These are phyloP conservation scores for Capillidium heterosporum DNA, from an alignment of 371 early-diverging fungal genomes.

Conservation along the genomic window DNA sequence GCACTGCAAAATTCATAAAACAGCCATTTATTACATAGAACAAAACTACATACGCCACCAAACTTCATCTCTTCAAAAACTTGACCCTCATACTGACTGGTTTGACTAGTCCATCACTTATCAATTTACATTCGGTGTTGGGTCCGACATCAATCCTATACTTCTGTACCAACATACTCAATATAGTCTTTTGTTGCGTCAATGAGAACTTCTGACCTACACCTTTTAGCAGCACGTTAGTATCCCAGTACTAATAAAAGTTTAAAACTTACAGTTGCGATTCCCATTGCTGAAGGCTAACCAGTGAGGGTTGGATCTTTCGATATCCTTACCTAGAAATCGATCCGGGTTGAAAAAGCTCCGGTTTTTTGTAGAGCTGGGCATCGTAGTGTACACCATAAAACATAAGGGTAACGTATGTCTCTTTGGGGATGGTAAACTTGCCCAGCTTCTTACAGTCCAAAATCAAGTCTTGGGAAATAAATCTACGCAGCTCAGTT, in stretches of 20 bases:
- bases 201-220: slow-evolving; percentile 34
- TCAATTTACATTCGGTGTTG: too few species aligned
- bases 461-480: too few species aligned
- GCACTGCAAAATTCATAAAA: too few species aligned
- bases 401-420: not conserved
- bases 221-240: too few species aligned
- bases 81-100: too few species aligned
- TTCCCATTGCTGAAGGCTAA: slow-evolving; percentile 5
- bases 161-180: slow-evolving; percentile 18
- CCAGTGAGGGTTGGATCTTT: not conserved
- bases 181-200: slow-evolving; percentile 25
- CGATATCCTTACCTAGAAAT: slow-evolving; percentile 10
- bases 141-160: not conserved
- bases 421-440: not conserved
- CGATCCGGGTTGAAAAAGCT: slow-evolving; percentile 27
- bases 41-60: too few species aligned
- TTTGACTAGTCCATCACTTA: too few species aligned
- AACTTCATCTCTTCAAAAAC: too few species aligned
- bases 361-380: slow-evolving; percentile 17
- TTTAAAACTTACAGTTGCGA: slow-evolving; percentile 5
- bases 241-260: too few species aligned
- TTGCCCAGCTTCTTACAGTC: not conserved
- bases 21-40: too few species aligned
- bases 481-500: not conserved
- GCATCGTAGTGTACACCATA: slow-evolving; percentile 10